Conservation (phyloP, 2,329 filamentous ascomycete species). For the Ophiostoma montium region DNA sequence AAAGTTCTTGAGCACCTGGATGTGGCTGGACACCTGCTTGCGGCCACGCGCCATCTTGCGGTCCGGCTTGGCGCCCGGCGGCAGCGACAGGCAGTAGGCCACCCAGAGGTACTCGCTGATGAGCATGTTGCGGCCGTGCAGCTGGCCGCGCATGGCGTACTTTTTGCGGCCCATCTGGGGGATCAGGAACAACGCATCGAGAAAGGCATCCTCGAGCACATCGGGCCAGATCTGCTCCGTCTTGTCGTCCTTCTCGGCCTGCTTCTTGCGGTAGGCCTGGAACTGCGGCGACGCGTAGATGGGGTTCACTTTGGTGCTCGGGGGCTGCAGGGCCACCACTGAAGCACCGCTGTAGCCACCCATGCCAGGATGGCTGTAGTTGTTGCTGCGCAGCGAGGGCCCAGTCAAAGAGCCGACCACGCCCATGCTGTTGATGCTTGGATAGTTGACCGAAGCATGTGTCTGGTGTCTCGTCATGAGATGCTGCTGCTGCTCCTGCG, state of each 20-base stretch:
- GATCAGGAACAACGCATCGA: constrained; percentile 52
- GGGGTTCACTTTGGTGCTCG: constrained; percentile 31
- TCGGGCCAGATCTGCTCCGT: constrained; percentile 48
- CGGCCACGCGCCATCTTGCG: constrained; percentile 32
- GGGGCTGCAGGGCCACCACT: not conserved
- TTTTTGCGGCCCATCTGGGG: constrained; percentile 53
- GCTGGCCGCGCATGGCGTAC: constrained; percentile 48
- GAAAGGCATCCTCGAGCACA: constrained; percentile 50
- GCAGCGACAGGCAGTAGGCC: constrained; percentile 30
- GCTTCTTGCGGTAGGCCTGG: constrained; percentile 50
- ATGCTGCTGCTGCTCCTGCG: constrained; percentile 9
- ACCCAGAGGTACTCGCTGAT: constrained; percentile 55
- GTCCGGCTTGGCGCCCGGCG: constrained; percentile 31
- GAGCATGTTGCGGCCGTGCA: constrained; percentile 55
- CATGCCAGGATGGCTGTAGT: constrained; percentile 2
- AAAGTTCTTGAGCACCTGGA: constrained; percentile 56
- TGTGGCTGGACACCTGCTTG: constrained; percentile 58
- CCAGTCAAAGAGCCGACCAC: constrained; percentile 5
- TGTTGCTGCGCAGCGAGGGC: constrained; percentile 3
- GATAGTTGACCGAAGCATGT: not conserved
- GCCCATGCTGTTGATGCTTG: constrained; percentile 4
- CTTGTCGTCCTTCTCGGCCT: constrained; percentile 48
- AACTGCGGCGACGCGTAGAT: constrained; percentile 50
- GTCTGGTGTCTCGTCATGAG: constrained; percentile 7
- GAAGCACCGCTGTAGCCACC: not conserved